These are phyloP conservation scores for Metschnikowia vanudenii DNA, from an alignment of 805 yeast genomes.

Conservation along the genomic window DNA sequence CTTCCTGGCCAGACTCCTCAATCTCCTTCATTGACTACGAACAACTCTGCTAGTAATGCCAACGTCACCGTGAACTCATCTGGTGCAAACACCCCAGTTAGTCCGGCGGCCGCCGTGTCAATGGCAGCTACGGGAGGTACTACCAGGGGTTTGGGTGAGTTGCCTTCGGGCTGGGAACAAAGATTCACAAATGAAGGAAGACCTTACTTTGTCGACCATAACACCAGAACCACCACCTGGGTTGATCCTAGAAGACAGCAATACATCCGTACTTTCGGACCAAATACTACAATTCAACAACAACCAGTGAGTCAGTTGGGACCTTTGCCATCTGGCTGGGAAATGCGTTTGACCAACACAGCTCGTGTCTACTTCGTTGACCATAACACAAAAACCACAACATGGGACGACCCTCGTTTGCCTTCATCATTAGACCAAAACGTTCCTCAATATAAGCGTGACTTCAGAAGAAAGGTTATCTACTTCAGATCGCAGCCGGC, in stretches of 20 bases:
- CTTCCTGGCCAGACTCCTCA: constrained; percentile 63
- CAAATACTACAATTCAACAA: constrained; percentile 90
- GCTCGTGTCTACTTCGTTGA: constrained; percentile 98
- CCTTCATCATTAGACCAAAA: constrained; percentile 97
- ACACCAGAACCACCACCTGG: constrained; percentile 99
- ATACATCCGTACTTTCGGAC: constrained; percentile 91
- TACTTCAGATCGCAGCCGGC: constrained; percentile 99
- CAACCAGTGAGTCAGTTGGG: constrained; percentile 98
- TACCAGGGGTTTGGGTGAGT: constrained; percentile 92
- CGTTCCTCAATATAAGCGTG: constrained; percentile 99
- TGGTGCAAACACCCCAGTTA: constrained; percentile 50
- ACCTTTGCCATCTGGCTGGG: constrained; percentile 99
- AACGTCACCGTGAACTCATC: constrained; percentile 47
- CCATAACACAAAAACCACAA: constrained; percentile 97
- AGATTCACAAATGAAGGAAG: constrained; percentile 97
- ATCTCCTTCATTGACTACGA: constrained; percentile 27
- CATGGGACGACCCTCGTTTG: constrained; percentile 99
- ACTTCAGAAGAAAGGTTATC: constrained; percentile 94
- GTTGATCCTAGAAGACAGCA: constrained; percentile 99
- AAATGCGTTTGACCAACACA: constrained; percentile 97
- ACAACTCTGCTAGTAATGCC: constrained; percentile 32
- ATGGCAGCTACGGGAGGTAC: constrained; percentile 83
- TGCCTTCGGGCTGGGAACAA: constrained; percentile 99
- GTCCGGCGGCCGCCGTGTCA: constrained; percentile 64
- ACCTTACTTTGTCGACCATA: constrained; percentile 97